A percentile compares a stretch with the other conserved stretches of the same genome.
These are phyloP conservation scores for Pichia kluyveri DNA, from an alignment of 805 yeast genomes.

Conservation along the genomic window DNA sequence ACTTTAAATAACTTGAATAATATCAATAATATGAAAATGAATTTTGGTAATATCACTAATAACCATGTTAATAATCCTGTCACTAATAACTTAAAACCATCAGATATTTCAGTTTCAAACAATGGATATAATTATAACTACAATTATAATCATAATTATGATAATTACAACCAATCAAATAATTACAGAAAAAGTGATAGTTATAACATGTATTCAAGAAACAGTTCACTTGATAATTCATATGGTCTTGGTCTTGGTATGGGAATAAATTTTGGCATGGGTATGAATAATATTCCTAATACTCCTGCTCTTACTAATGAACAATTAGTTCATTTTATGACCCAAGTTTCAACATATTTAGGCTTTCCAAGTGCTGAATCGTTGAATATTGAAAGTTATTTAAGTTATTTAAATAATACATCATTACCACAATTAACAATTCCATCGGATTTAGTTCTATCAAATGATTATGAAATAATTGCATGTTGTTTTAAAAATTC, in stretches of 20 bases:
- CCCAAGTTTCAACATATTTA: slow-evolving; percentile 22
- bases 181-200: too few relatives aligned
- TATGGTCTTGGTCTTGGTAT: neutral
- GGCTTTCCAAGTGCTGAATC: slow-evolving; percentile 19
- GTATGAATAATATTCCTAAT: too few relatives aligned
- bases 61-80: neutral
- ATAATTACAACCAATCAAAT: neutral
- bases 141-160: neutral
- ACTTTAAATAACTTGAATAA: neutral
- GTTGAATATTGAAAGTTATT: slow-evolving; percentile 16
- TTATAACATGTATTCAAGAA: neutral
- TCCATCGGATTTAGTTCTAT: slow-evolving; percentile 17
- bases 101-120: neutral
- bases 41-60: neutral
- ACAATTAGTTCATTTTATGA: slow-evolving; percentile 18
- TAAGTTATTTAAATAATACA: slow-evolving; percentile 15
- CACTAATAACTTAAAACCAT: too few relatives aligned
- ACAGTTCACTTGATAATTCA: neutral
- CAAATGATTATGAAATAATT: slow-evolving; percentile 31
- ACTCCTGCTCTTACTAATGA: too few relatives aligned
- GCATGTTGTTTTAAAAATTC: slow-evolving; percentile 73
- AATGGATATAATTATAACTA: neutral
- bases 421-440: slow-evolving; percentile 26
- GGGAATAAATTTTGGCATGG: too few relatives aligned
- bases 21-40: neutral